Percentiles rank a stretch among this genome's conserved stretches.
phyloP scores from a whole-genome alignment of 2,329 filamentous ascomycete species.

The Intubia oerlemansii region DNA sequence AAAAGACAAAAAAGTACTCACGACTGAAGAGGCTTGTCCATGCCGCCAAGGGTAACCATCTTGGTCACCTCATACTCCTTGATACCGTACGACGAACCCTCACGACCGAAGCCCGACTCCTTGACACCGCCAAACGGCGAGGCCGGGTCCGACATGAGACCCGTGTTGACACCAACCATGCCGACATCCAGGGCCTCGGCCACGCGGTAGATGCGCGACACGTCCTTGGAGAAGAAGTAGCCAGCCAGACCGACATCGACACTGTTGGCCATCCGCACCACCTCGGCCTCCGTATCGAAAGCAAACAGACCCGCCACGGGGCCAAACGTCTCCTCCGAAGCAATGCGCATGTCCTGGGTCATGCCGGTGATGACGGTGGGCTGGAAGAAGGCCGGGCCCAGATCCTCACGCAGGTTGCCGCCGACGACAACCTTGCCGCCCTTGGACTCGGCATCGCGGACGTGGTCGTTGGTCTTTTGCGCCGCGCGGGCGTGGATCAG shows the following conservation, averaged over 20 bases:
- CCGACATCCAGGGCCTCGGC: slow-evolving; percentile 58
- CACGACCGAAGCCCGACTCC: slow-evolving; percentile 59
- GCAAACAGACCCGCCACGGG: slow-evolving; percentile 79
- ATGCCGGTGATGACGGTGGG: slow-evolving; percentile 79
- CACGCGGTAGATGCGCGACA: slow-evolving; percentile 37
- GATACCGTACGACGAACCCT: slow-evolving; percentile 58
- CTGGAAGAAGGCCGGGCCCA: slow-evolving; percentile 74
- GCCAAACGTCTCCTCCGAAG: slow-evolving; percentile 83
- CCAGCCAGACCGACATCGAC: slow-evolving; percentile 76
- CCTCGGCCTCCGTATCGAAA: slow-evolving; percentile 77
- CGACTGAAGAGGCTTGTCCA: slow-evolving; percentile 30
- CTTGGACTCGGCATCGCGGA: slow-evolving; percentile 57
- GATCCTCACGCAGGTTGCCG: slow-evolving; percentile 49
- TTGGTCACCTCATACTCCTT: slow-evolving; percentile 59
- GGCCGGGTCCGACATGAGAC: slow-evolving; percentile 36
- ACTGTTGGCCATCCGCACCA: slow-evolving; percentile 61
- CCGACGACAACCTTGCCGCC: slow-evolving; percentile 57
- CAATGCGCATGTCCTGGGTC: slow-evolving; percentile 66
- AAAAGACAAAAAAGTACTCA: no score
- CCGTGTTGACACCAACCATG: slow-evolving; percentile 74
- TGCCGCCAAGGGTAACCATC: slow-evolving; percentile 36
- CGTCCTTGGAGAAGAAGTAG: slow-evolving; percentile 66
- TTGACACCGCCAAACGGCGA: slow-evolving; percentile 62
- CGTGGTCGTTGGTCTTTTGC: slow-evolving; percentile 58
- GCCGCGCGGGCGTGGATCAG: slow-evolving; percentile 71